Evolutionary conservation across 106 monocot species (phyloP).

Genomic region (Dioscorea dumetorum): DNA sequence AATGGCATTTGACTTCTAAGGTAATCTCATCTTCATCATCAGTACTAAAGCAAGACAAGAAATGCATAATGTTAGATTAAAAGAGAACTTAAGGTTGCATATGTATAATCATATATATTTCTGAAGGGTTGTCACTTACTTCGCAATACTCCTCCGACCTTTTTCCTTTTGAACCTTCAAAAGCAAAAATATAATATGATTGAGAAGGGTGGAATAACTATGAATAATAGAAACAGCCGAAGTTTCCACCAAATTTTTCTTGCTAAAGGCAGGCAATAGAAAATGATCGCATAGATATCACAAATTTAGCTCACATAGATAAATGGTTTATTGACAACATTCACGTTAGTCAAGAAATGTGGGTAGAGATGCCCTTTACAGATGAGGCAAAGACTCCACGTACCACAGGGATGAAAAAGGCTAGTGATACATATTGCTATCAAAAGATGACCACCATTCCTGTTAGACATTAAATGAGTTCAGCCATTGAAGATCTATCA

Average conservation of each 20-base stretch:
- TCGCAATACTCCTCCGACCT: constrained; percentile 16
- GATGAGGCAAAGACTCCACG: no score
- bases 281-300: no score
- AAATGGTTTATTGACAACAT: no score
- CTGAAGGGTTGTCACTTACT: constrained; percentile 18
- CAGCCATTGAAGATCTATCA: no score
- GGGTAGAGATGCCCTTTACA: no score
- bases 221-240: not conserved
- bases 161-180: constrained; percentile 29
- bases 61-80: not conserved
- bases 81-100: not conserved
- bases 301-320: no score
- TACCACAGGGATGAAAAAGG: no score
- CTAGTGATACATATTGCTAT: no score
- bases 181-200: not conserved
- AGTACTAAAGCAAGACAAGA: constrained; percentile 20
- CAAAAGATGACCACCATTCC: no score
- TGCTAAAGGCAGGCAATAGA: no score
- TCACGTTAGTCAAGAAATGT: no score
- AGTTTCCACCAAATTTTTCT: not conserved
- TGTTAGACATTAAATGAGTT: no score
- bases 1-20: constrained; percentile 61
- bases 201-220: not conserved
- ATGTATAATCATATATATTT: not conserved
- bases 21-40: constrained; percentile 38